phyloP scores from a whole-genome alignment of 2,329 filamentous ascomycete species.

The Trichoderma pleuroti region DNA sequence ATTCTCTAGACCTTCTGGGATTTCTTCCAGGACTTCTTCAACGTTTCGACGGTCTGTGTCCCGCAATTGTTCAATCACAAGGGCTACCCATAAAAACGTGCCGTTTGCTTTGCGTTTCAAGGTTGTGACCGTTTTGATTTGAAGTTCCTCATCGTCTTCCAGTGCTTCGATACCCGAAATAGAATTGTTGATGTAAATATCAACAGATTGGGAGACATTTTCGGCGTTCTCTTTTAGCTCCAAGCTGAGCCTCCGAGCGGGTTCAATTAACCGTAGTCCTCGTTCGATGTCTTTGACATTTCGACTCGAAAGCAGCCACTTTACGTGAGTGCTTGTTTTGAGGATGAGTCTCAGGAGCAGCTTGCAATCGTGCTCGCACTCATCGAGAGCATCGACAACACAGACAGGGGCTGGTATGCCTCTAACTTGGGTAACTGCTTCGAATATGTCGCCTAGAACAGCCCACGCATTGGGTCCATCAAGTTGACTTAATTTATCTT shows the following conservation, averaged over 20 bases:
- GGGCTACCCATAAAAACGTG: not conserved
- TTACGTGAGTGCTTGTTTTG: conserved; percentile 19
- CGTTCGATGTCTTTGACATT: not conserved
- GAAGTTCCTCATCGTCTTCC: not conserved
- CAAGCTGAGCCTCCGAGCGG: not conserved
- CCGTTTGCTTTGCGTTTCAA: not conserved
- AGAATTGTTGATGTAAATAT: not conserved
- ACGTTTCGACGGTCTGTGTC: not conserved
- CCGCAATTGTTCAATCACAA: not conserved
- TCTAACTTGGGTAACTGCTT: conserved; percentile 33
- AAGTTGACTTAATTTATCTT: conserved; percentile 36
- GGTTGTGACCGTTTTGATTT: not conserved
- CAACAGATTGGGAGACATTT: not conserved
- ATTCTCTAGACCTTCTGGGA: not conserved
- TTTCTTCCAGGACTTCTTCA: not conserved
- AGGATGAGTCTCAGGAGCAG: conserved; percentile 37
- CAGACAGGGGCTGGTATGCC: conserved; percentile 35
- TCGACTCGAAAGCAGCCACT: conserved; percentile 11
- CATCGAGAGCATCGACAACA: conserved; percentile 39
- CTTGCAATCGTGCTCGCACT: conserved; percentile 31
- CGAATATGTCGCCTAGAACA: conserved; percentile 37
- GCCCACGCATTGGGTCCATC: conserved; percentile 37
- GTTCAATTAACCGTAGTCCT: not conserved
- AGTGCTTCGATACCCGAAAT: not conserved
- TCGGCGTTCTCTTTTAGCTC: not conserved